Conservation (phyloP, 1,284 basidiomycete species). For the Flammula alnicola region DNA sequence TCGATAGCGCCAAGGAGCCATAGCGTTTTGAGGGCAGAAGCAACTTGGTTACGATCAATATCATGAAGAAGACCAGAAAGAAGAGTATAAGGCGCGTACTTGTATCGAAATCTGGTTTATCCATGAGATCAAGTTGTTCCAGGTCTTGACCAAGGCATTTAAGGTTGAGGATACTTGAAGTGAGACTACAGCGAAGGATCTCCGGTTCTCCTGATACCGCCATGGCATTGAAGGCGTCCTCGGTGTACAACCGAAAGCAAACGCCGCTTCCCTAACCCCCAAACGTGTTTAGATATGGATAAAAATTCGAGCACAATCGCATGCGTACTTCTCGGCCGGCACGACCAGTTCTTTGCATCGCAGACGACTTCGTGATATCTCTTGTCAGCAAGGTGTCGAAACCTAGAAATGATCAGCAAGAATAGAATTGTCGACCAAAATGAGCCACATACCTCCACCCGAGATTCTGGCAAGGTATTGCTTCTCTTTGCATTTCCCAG, state of each 20-base stretch:
- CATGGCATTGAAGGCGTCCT: constrained; percentile 74
- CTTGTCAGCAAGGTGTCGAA: constrained; percentile 89
- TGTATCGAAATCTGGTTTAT: constrained; percentile 74
- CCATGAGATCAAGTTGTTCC: constrained; percentile 83
- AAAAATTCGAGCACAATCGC: too few relatives aligned
- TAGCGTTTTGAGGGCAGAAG: constrained; percentile 74
- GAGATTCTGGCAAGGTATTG: constrained; percentile 72
- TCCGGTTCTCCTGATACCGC: constrained; percentile 78
- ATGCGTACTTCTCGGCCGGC: constrained; percentile 93
- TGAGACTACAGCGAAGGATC: constrained; percentile 85
- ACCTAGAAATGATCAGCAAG: constrained; percentile 47
- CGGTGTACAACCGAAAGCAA: constrained; percentile 91
- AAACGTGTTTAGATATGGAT: too few relatives aligned
- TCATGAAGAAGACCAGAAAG: background rate
- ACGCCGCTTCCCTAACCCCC: constrained; percentile 79
- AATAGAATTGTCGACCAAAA: constrained; percentile 4
- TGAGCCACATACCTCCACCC: constrained; percentile 64
- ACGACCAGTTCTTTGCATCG: constrained; percentile 86
- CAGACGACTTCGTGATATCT: constrained; percentile 88
- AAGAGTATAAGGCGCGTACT: constrained; percentile 49
- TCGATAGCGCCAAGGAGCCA: constrained; percentile 79
- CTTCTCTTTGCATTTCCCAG: constrained; percentile 96
- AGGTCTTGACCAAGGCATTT: constrained; percentile 84
- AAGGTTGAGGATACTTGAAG: constrained; percentile 82
- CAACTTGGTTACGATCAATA: constrained; percentile 46